Conservation (phyloP, 371 early-diverging fungal species). For the Choanephora cucurbitarum region DNA sequence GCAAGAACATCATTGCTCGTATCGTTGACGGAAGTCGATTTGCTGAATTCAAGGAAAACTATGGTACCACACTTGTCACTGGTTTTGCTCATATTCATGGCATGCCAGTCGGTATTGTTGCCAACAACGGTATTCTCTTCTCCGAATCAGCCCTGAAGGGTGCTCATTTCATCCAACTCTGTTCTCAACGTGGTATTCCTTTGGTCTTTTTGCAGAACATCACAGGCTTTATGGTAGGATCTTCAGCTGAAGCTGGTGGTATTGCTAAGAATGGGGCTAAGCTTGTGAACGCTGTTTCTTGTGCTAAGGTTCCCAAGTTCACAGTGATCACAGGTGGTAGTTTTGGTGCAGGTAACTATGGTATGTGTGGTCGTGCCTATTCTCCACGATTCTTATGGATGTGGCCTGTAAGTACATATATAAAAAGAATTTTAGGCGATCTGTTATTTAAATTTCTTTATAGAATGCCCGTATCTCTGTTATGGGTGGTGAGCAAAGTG, state of each 20-base stretch:
- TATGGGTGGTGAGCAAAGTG: slow-evolving; percentile 99
- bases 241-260: slow-evolving; percentile 94
- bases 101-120: slow-evolving; percentile 94
- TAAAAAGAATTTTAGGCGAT: background rate
- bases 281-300: slow-evolving; percentile 95
- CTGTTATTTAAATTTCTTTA: background rate
- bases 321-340: slow-evolving; percentile 93
- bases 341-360: slow-evolving; percentile 96
- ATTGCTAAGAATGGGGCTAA: slow-evolving; percentile 99
- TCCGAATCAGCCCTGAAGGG: slow-evolving; percentile 96
- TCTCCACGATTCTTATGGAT: slow-evolving; percentile 95
- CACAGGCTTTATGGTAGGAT: slow-evolving; percentile 98
- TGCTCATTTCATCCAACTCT: slow-evolving; percentile 97
- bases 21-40: slow-evolving; percentile 95
- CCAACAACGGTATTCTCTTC: slow-evolving; percentile 97
- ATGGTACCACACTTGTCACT: slow-evolving; percentile 92
- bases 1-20: slow-evolving; percentile 93
- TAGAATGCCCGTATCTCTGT: slow-evolving; percentile 92
- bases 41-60: slow-evolving; percentile 95
- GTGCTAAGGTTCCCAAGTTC: slow-evolving; percentile 95
- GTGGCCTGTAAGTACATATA: slow-evolving; percentile 83
- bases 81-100: slow-evolving; percentile 95
- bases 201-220: slow-evolving; percentile 97
- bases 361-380: slow-evolving; percentile 98
- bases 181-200: slow-evolving; percentile 91